Evolutionary conservation across 1,139 yeast genomes (phyloP).

Genomic region (Yamadazyma sp.): DNA sequence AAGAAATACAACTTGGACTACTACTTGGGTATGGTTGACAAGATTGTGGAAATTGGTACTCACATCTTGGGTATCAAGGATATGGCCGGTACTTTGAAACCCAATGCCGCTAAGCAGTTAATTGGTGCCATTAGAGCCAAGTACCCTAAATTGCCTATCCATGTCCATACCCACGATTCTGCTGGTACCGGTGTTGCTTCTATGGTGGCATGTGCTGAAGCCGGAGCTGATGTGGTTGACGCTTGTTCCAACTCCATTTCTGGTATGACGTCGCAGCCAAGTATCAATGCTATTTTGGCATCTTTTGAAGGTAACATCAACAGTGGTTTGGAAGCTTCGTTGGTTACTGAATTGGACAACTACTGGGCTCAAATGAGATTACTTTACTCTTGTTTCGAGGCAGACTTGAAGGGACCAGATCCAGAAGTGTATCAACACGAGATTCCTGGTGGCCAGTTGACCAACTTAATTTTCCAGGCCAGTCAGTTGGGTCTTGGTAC

Average conservation of each 20-base stretch:
- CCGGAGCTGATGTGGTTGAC: slow-evolving; percentile 98
- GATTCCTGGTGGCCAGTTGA: slow-evolving; percentile 99
- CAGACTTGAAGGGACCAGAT: slow-evolving; percentile 98
- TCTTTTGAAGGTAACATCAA: slow-evolving; percentile 85
- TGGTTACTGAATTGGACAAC: slow-evolving; percentile 80
- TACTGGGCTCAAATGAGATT: slow-evolving; percentile 99
- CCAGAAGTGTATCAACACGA: slow-evolving; percentile 98
- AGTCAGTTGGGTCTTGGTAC: slow-evolving; percentile 97
- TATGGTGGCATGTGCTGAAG: slow-evolving; percentile 89
- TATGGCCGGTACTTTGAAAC: slow-evolving; percentile 99
- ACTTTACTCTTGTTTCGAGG: slow-evolving; percentile 94
- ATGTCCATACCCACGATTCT: slow-evolving; percentile 98
- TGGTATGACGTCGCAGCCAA: slow-evolving; percentile 98
- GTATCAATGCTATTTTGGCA: slow-evolving; percentile 88
- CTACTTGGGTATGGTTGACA: slow-evolving; percentile 77
- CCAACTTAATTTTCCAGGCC: slow-evolving; percentile 97
- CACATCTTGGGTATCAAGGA: slow-evolving; percentile 97
- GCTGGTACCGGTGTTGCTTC: slow-evolving; percentile 99
- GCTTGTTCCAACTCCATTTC: slow-evolving; percentile 97
- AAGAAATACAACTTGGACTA: slow-evolving; percentile 94
- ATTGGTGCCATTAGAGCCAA: slow-evolving; percentile 78
- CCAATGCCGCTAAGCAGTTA: slow-evolving; percentile 83
- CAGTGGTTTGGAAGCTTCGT: slow-evolving; percentile 65
- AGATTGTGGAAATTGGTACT: slow-evolving; percentile 90
- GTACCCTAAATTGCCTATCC: slow-evolving; percentile 93